Conservation (phyloP, 1,284 basidiomycete genomes). For the Gomphus sp. region DNA sequence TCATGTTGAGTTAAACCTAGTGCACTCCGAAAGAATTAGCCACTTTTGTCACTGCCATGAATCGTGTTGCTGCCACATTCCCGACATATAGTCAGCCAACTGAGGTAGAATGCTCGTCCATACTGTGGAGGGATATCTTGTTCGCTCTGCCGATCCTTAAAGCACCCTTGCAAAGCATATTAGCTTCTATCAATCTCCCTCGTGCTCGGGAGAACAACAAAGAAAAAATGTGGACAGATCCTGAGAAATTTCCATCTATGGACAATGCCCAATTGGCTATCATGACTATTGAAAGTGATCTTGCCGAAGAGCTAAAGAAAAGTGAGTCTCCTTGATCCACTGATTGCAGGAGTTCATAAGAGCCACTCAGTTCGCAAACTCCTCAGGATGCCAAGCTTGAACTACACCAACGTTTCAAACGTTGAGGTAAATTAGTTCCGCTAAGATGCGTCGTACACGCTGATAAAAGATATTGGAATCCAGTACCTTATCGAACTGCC, state of each 20-base stretch:
- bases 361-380: slow-evolving; percentile 55
- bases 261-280: slow-evolving; percentile 37
- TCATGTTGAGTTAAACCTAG: slow-evolving; percentile 25
- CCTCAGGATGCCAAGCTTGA: slow-evolving; percentile 67
- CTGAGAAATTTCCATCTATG: slow-evolving; percentile 61
- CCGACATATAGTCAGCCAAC: slow-evolving; percentile 33
- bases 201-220: slow-evolving; percentile 65
- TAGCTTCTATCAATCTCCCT: slow-evolving; percentile 53
- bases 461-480: not conserved
- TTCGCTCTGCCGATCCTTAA: slow-evolving; percentile 59
- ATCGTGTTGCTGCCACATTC: slow-evolving; percentile 65
- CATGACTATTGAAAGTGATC: slow-evolving; percentile 16
- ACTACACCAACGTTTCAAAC: slow-evolving; percentile 60
- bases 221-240: slow-evolving; percentile 66
- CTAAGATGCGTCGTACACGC: not conserved
- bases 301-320: slow-evolving; percentile 17
- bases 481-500: slow-evolving; percentile 77
- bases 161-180: slow-evolving; percentile 44
- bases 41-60: slow-evolving; percentile 67
- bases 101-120: slow-evolving; percentile 51
- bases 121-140: slow-evolving; percentile 66
- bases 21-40: slow-evolving; percentile 82
- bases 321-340: slow-evolving; percentile 8
- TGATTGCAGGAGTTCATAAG: slow-evolving; percentile 10
- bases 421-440: slow-evolving; percentile 49